These are phyloP conservation scores for Populus nigra DNA, from an alignment of 345 rosid genomes.

Conservation along the genomic window DNA sequence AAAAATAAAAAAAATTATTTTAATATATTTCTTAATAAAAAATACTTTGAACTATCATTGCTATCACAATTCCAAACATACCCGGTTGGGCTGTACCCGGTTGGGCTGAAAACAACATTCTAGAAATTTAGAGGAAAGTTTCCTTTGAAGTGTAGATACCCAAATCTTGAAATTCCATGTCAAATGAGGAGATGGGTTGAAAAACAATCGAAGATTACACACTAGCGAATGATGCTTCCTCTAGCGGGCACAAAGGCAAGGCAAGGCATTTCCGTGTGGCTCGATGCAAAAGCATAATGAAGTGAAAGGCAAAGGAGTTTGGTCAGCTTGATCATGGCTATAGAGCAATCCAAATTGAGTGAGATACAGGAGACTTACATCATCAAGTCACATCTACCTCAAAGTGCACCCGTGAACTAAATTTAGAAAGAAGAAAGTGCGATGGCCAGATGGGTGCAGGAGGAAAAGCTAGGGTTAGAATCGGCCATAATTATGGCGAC, in stretches of 20 bases:
- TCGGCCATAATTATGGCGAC: background rate
- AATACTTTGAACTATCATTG: too few species aligned
- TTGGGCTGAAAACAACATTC: too few species aligned
- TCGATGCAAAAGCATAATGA: background rate
- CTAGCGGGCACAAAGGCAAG: background rate
- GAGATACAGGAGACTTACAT: background rate
- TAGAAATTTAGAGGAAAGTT: background rate
- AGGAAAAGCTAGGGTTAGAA: background rate
- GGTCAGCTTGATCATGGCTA: background rate
- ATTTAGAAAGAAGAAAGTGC: too few species aligned
- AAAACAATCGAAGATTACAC: background rate
- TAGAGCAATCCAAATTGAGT: background rate
- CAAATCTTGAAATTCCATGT: too few species aligned
- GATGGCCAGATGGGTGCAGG: background rate
- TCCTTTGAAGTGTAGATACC: background rate
- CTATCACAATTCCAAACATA: rapidly evolving
- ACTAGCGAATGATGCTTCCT: background rate
- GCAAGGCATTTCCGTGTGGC: background rate
- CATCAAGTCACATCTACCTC: background rate
- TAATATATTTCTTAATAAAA: too few species aligned
- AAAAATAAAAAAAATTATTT: too few species aligned
- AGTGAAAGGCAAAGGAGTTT: background rate
- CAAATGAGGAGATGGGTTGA: too few species aligned
- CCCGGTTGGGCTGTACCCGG: too few species aligned
- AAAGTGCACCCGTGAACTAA: background rate